These are phyloP conservation scores for Candida incommunis DNA, from an alignment of 805 yeast genomes.

Conservation along the genomic window DNA sequence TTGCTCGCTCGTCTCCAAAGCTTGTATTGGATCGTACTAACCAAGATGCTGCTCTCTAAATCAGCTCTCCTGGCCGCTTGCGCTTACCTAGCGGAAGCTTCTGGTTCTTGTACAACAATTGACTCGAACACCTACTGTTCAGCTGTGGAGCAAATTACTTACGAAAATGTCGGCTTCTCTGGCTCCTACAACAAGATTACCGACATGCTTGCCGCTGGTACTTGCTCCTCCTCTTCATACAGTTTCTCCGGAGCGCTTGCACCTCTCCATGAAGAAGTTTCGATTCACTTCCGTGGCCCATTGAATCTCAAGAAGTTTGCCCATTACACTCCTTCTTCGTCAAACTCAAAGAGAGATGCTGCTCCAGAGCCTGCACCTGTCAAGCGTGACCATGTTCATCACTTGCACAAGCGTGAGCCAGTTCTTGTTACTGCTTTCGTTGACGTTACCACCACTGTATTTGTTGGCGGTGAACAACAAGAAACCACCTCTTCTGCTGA, in stretches of 20 bases:
- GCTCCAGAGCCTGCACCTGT: conserved; percentile 12
- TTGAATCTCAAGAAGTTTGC: conserved; percentile 69
- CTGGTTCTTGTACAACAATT: conserved; percentile 31
- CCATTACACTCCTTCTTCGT: conserved; percentile 53
- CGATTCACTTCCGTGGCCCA: conserved; percentile 88
- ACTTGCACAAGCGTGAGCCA: conserved; percentile 40
- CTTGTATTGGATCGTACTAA: too few relatives aligned
- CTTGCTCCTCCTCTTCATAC: conserved; percentile 44
- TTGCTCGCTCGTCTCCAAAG: too few relatives aligned
- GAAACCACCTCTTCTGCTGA: conserved; percentile 20
- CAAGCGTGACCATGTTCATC: conserved; percentile 28
- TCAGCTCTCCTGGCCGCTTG: conserved; percentile 11
- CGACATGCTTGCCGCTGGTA: conserved; percentile 61
- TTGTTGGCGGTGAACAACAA: conserved; percentile 9
- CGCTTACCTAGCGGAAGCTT: conserved; percentile 17
- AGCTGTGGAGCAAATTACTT: conserved; percentile 49
- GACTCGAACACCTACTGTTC: conserved; percentile 80
- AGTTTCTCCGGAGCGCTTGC: conserved; percentile 60
- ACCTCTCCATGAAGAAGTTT: conserved; percentile 76
- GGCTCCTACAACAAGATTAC: conserved; percentile 77
- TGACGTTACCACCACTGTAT: conserved; percentile 28
- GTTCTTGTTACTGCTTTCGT: conserved; percentile 66
- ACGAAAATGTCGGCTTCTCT: conserved; percentile 65
- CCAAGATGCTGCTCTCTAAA: neutral
- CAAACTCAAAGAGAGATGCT: conserved; percentile 41